phyloP scores from a whole-genome alignment of 1,284 basidiomycete genomes.

The Meira nashicola region DNA sequence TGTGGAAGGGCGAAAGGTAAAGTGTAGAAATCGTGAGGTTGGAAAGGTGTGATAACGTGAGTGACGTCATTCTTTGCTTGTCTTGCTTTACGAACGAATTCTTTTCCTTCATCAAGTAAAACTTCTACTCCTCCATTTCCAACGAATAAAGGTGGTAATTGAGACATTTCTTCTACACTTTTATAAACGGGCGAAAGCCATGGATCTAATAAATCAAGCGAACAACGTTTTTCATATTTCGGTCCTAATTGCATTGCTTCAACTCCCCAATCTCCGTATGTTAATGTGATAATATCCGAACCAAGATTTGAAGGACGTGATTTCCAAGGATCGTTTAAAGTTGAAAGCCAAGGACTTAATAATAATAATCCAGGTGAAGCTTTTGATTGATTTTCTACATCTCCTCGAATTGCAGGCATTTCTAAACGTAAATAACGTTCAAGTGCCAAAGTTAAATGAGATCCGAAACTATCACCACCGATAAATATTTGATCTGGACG shows the following conservation, averaged over 20 bases:
- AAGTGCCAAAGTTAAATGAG: slow-evolving; percentile 35
- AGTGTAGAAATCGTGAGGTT: slow-evolving; percentile 36
- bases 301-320: slow-evolving; percentile 27
- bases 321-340: slow-evolving; percentile 22
- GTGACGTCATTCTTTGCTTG: slow-evolving; percentile 10
- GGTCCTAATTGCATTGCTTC: slow-evolving; percentile 20
- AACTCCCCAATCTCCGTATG: slow-evolving; percentile 40
- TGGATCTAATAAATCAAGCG: slow-evolving; percentile 20
- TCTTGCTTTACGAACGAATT: slow-evolving; percentile 21
- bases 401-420: slow-evolving; percentile 20
- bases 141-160: slow-evolving; percentile 20
- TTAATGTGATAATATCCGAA: slow-evolving; percentile 34
- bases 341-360: slow-evolving; percentile 35
- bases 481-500: slow-evolving; percentile 43
- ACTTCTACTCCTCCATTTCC: slow-evolving; percentile 23
- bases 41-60: slow-evolving; percentile 12
- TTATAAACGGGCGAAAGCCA: slow-evolving; percentile 30
- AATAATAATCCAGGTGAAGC: slow-evolving; percentile 27
- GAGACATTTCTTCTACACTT: slow-evolving; percentile 27
- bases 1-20: slow-evolving; percentile 28
- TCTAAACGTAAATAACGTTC: slow-evolving; percentile 44
- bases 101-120: slow-evolving; percentile 27
- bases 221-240: slow-evolving; percentile 9
- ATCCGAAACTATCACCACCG: slow-evolving; percentile 47
- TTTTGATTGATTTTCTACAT: slow-evolving; percentile 14